phyloP scores from a whole-genome alignment of 768 basidiomycete species.

The Peribolospora baueri region DNA sequence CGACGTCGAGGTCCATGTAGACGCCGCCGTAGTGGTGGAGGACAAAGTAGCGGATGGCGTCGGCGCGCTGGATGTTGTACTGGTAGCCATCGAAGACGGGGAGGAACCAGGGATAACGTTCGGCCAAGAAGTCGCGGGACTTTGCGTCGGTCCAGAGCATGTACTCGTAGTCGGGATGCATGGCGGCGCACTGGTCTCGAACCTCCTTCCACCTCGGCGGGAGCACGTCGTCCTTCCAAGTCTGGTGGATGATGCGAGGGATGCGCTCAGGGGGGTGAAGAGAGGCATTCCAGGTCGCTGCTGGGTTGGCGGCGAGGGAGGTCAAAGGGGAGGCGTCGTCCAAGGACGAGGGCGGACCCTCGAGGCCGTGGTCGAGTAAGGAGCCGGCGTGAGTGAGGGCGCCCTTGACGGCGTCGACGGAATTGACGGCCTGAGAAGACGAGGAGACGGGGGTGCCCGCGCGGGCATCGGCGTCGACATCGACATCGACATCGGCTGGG shows the following conservation, averaged over 20 bases:
- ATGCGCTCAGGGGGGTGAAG: conserved; percentile 46
- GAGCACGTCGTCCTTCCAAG: conserved; percentile 79
- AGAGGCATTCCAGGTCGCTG: background rate
- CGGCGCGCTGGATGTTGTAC: conserved; percentile 37
- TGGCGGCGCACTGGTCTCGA: conserved; percentile 59
- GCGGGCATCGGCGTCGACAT: conserved; percentile 9
- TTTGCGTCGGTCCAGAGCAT: conserved; percentile 88
- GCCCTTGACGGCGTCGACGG: background rate
- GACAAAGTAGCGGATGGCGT: conserved; percentile 93
- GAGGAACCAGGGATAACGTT: conserved; percentile 75
- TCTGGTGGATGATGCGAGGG: conserved; percentile 87
- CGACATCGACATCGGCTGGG: conserved; percentile 11
- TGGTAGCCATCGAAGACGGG: conserved; percentile 72
- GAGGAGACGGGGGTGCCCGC: conserved; percentile 7
- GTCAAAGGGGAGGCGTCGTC: conserved; percentile 4
- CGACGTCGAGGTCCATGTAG: conserved; percentile 91
- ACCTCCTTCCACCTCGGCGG: conserved; percentile 57
- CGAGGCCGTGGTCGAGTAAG: background rate
- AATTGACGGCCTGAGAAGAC: background rate
- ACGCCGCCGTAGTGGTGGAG: conserved; percentile 85
- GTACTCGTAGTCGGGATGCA: conserved; percentile 94
- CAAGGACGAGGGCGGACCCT: background rate
- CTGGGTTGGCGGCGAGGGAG: background rate
- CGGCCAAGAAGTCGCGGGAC: conserved; percentile 69
- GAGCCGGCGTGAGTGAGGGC: background rate